phyloP scores from a whole-genome alignment of 345 rosid genomes.

The Arabidopsis thaliana region DNA sequence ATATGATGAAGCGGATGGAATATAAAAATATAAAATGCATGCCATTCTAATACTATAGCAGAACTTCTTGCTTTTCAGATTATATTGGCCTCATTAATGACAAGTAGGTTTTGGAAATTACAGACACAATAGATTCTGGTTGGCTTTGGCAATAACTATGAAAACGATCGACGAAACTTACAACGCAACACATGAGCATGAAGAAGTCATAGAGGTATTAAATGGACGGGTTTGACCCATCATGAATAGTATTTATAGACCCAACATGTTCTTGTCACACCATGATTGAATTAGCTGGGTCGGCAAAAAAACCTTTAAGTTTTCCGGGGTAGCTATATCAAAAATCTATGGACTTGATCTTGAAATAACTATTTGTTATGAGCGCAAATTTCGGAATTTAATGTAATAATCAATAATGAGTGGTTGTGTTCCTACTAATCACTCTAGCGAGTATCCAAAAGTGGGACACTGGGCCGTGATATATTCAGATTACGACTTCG shows the following conservation, averaged over 20 bases:
- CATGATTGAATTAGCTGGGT: slow-evolving; percentile 37
- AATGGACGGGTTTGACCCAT: slow-evolving; percentile 43
- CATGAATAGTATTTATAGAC: slow-evolving; percentile 37
- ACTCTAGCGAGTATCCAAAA: slow-evolving; percentile 13
- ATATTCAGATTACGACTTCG: slow-evolving; percentile 4
- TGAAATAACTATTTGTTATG: not conserved
- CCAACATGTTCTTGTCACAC: slow-evolving; percentile 41
- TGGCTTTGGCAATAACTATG: slow-evolving; percentile 39
- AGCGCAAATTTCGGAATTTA: not conserved
- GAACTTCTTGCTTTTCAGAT: not conserved
- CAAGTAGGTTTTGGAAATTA: slow-evolving; percentile 34
- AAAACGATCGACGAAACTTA: slow-evolving; percentile 26
- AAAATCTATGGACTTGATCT: slow-evolving; percentile 29
- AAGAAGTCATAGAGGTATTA: slow-evolving; percentile 36
- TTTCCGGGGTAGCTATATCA: not conserved
- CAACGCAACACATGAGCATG: slow-evolving; percentile 37
- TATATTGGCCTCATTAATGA: slow-evolving; percentile 21
- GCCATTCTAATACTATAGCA: not conserved
- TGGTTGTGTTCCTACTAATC: slow-evolving; percentile 10
- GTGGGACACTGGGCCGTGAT: slow-evolving; percentile 2
- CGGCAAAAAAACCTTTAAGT: slow-evolving; percentile 29
- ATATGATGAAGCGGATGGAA: too few relatives aligned
- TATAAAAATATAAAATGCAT: too few relatives aligned
- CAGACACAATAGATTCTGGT: slow-evolving; percentile 32
- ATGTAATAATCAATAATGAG: not conserved